Conservation (phyloP, 2,329 filamentous ascomycete species). For the Elsinoe arachidis region DNA sequence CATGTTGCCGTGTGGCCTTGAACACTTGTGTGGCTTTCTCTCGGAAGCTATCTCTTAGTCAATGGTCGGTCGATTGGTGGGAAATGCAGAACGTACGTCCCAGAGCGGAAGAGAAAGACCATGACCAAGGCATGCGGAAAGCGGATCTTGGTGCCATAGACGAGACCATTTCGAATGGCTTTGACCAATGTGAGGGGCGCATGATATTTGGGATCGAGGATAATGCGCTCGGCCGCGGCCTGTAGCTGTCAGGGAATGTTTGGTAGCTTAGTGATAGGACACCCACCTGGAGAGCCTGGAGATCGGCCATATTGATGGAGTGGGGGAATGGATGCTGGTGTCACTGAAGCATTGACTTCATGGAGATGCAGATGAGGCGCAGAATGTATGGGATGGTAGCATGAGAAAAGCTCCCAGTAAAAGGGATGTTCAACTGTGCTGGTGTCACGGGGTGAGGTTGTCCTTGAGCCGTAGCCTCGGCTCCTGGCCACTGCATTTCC, state of each 20-base stretch:
- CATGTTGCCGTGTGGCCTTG: constrained; percentile 82
- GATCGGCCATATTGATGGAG: constrained; percentile 3
- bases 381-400: not conserved
- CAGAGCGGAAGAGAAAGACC: constrained; percentile 92
- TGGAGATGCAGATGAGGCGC: not conserved
- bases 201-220: constrained; percentile 77
- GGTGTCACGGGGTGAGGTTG: not conserved
- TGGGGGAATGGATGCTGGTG: not conserved
- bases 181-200: constrained; percentile 80
- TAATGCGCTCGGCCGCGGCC: constrained; percentile 63
- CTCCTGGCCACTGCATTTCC: not conserved
- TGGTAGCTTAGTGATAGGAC: not conserved
- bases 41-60: constrained; percentile 40
- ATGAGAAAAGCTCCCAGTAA: not conserved
- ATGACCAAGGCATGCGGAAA: constrained; percentile 98
- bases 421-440: not conserved
- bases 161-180: constrained; percentile 88
- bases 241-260: constrained; percentile 28
- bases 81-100: constrained; percentile 36
- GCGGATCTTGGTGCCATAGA: constrained; percentile 95
- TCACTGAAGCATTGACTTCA: not conserved
- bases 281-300: constrained; percentile 11
- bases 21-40: constrained; percentile 72
- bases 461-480: not conserved
- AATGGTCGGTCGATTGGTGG: not conserved